Evolutionary conservation across 768 basidiomycete species (phyloP), one percentile per base, ranked within the genome.

Genomic region (Omphalotus guepiniiformis): DNA sequence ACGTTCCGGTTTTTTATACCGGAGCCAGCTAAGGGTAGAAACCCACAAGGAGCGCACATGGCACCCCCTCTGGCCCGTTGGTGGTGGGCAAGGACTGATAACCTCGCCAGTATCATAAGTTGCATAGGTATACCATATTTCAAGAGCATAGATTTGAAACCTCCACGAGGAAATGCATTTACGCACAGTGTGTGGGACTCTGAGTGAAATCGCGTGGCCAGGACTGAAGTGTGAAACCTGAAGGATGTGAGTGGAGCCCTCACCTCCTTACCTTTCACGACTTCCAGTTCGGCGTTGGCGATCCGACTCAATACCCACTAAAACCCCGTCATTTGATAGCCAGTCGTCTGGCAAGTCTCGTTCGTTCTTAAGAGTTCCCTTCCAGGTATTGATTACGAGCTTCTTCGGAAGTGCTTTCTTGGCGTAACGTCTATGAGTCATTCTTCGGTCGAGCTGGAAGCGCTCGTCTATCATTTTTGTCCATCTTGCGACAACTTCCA

Each of bases 231-330:
- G 19, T 19, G 4, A 8, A 22, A 15, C 6, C 38, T n/a, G n/a
- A n/a, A n/a, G n/a, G n/a, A n/a, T n/a, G n/a, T n/a, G n/a, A n/a
- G n/a, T n/a, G n/a, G 30, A n/a, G 41, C 35, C 22, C 21, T 42
- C n/a, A 25, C 16, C 23, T 42, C 8, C 41, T 27, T 27, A 27
- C 23, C 41, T 42, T 27, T 25, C 22, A 13, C 23, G 7, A 13
- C 23, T 22, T 12, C 28, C 26, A 19, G 15, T 30, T 9, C 42
- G 12, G 22, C 42, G 30, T n/a, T 32, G 23, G 8, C 18, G 9
- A 11, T 30, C 42, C 19, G 6, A 21, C 39, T n/a, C 29, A 27
- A 60, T 60, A 64, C 64, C 63, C 62, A 66, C 64, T 64, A 65
- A 63, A 64, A 62, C 61, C 60, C 59, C 58, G 43, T 39, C 38